Evolutionary conservation across 164 flowering plant species (phyloP), one percentile per base, ranked within the genome.

Genomic region (Chimonanthus salicifolius): DNA sequence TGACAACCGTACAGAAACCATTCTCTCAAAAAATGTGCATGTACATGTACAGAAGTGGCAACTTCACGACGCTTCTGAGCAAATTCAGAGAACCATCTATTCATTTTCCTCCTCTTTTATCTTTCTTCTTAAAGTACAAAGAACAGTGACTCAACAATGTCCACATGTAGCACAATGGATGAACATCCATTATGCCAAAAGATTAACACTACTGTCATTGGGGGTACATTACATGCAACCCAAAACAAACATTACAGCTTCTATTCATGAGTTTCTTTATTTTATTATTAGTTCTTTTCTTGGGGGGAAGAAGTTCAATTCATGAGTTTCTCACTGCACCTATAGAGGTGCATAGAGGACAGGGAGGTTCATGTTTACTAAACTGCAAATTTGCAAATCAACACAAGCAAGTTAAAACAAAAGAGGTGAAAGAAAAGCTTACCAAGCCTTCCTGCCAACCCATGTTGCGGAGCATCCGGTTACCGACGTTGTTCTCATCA

Each of bases 371-470:
- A 43, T 44, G 3, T 33, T 65, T 48, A 65, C 6, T 65, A 11
- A 66, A 2, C 46, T 7, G 7, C 4, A 48, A 13, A 11, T 33
- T 11, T 5, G 18, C 16, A 63, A 68, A 64, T 21, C 20, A 1
- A 46, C 16, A 66, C 16, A 44, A 66, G 6, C 45, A 66, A 66
- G 43, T 49, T 46, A 62, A 63, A 44, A 18, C 4, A 4, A 3
- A 33, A 15, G 8, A 49, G 64, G 48, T 66, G 49, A 21, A 72
- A 48, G 71, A 72, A 79, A 69, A 62, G 64, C 74, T 47, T 91
- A 96, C 98, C 98, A 76, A 89, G 88, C 99, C 99, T 83, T 94
- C 99, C 6, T 94, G 95, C 99, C 99, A 96, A 71, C 99, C 99
- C 99, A 96, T 96, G 88, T 64, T 93, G 74, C 98, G 96, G 20